A percentile compares a stretch with the other conserved stretches of the same genome.
These are phyloP conservation scores for Boletus sp. DNA, from an alignment of 768 basidiomycete species.

Conservation along the genomic window DNA sequence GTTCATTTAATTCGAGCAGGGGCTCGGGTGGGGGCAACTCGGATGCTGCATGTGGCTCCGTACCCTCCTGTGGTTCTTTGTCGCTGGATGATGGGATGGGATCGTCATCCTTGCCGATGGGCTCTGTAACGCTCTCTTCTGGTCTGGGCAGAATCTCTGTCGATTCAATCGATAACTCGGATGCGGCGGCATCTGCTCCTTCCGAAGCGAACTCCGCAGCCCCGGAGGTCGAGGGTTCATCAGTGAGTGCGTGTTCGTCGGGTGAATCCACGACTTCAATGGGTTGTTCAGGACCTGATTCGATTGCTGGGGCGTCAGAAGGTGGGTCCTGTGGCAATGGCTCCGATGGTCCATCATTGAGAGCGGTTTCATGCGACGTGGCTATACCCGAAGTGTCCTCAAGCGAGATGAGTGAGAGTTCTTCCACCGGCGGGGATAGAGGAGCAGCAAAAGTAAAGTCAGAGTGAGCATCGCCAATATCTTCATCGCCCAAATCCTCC, in stretches of 20 bases:
- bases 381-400: constrained; percentile 12
- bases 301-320: constrained; percentile 1
- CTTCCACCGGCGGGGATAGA: constrained; percentile 30
- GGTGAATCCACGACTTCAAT: not conserved
- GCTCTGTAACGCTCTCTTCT: constrained; percentile 2
- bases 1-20: constrained; percentile 29
- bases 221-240: constrained; percentile 3
- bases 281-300: constrained; percentile 13
- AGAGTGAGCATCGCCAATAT: constrained; percentile 20
- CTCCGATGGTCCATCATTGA: constrained; percentile 3
- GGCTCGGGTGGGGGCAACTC: constrained; percentile 6
- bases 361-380: not conserved
- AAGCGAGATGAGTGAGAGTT: constrained; percentile 26
- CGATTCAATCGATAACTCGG: constrained; percentile 7
- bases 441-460: constrained; percentile 19
- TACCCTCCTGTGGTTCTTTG: not conserved
- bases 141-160: not conserved
- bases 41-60: constrained; percentile 7
- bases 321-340: not conserved
- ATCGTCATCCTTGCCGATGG: constrained; percentile 8
- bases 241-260: not conserved
- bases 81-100: not conserved
- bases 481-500: constrained; percentile 26
- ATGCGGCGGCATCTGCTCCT: not conserved
- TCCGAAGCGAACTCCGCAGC: constrained; percentile 10